Evolutionary conservation across 2,329 filamentous ascomycete genomes (phyloP).

Genomic region (Trichocomaceae sp.): DNA sequence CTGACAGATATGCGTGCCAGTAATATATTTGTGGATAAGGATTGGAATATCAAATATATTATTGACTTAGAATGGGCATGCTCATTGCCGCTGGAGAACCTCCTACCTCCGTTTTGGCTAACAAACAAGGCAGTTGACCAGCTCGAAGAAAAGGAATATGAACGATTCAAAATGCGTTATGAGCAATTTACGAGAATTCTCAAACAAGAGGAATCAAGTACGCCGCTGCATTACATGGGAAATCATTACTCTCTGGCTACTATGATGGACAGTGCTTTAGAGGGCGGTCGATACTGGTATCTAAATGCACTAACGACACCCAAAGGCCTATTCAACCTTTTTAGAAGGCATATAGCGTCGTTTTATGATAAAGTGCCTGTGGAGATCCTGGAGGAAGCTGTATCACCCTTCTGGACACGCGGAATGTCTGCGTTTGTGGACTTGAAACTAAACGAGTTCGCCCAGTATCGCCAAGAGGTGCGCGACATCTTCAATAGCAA

Average conservation of each 20-base stretch:
- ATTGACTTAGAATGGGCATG: slow-evolving; percentile 25
- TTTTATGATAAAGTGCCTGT: background rate
- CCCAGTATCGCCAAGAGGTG: background rate
- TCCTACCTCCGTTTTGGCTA: slow-evolving; percentile 21
- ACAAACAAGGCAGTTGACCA: slow-evolving; percentile 11
- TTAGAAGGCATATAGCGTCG: background rate
- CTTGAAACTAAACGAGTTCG: background rate
- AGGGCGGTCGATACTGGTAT: background rate
- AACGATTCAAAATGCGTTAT: background rate
- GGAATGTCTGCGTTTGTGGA: background rate
- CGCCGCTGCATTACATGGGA: background rate
- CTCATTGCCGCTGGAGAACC: slow-evolving; percentile 15
- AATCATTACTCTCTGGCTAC: background rate
- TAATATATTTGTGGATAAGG: slow-evolving; percentile 30
- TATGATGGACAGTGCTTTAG: background rate
- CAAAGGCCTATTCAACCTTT: background rate
- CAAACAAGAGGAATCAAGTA: background rate
- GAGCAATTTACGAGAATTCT: background rate
- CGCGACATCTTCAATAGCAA: background rate
- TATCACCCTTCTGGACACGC: background rate
- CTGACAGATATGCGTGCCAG: slow-evolving; percentile 36
- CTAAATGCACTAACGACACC: background rate
- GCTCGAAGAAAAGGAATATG: background rate
- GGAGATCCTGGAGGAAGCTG: background rate
- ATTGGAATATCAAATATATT: slow-evolving; percentile 24